Evolutionary conservation across 2,329 filamentous ascomycete species (phyloP).

Genomic region (Claviceps sp.): DNA sequence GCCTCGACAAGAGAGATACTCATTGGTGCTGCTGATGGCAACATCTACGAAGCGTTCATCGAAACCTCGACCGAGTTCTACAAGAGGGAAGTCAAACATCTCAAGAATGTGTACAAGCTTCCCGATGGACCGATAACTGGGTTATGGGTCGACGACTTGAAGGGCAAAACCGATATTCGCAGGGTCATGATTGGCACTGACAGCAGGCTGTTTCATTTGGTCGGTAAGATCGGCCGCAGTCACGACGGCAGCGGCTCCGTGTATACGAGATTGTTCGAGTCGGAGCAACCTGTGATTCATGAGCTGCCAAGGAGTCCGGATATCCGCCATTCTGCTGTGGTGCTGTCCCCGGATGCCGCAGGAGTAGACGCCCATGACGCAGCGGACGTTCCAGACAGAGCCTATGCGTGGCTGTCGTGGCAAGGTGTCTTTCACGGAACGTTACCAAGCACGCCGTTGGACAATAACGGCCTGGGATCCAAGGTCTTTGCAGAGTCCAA

Average conservation of each 20-base stretch:
- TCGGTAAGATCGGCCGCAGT: slow-evolving; percentile 60
- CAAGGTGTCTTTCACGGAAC: slow-evolving; percentile 84
- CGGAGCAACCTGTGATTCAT: slow-evolving; percentile 65
- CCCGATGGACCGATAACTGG: slow-evolving; percentile 76
- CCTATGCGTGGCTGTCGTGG: slow-evolving; percentile 81
- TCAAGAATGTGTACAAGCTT: slow-evolving; percentile 71
- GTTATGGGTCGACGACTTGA: slow-evolving; percentile 66
- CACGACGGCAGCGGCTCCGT: slow-evolving; percentile 75
- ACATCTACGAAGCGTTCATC: slow-evolving; percentile 89
- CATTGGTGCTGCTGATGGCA: slow-evolving; percentile 82
- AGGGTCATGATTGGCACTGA: slow-evolving; percentile 72
- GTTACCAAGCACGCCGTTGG: slow-evolving; percentile 48
- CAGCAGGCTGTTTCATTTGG: slow-evolving; percentile 64
- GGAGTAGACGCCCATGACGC: slow-evolving; percentile 40
- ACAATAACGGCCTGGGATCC: slow-evolving; percentile 49
- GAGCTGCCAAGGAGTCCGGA: slow-evolving; percentile 50
- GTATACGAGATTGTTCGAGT: slow-evolving; percentile 78
- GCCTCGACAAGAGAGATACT: slow-evolving; percentile 91
- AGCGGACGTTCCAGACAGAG: slow-evolving; percentile 51
- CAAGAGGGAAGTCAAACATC: slow-evolving; percentile 82
- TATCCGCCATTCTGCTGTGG: slow-evolving; percentile 48
- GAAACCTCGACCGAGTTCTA: slow-evolving; percentile 94
- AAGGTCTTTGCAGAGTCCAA: slow-evolving; percentile 70
- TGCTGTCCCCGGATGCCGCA: slow-evolving; percentile 61
- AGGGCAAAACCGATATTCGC: slow-evolving; percentile 55